phyloP scores from a whole-genome alignment of 805 yeast genomes.

The Ogataea parapolymorpha region DNA sequence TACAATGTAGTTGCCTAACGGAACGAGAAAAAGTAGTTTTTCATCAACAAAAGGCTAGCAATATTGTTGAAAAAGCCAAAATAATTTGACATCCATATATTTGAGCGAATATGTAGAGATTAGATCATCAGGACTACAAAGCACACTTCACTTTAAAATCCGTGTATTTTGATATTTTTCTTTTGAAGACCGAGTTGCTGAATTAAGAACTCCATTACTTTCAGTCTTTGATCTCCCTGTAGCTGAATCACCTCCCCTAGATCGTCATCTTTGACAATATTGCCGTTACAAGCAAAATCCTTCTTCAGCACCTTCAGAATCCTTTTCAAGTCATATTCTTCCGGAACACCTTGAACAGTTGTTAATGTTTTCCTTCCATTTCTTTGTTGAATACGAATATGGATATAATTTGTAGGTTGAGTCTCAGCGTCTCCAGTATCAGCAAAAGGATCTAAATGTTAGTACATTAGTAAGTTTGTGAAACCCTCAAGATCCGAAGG shows the following conservation, averaged over 20 bases:
- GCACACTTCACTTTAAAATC: constrained; percentile 53
- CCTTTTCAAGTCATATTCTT: constrained; percentile 90
- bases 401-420: constrained; percentile 92
- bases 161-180: constrained; percentile 97
- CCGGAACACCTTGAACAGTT: constrained; percentile 96
- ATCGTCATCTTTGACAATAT: constrained; percentile 93
- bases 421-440: constrained; percentile 99
- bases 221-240: constrained; percentile 98
- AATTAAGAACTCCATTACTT: constrained; percentile 89
- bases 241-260: constrained; percentile 95
- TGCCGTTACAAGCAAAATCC: constrained; percentile 98
- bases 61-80: too few species aligned
- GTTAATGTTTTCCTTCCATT: constrained; percentile 98
- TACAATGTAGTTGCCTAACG: too few species aligned
- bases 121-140: not conserved
- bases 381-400: constrained; percentile 98
- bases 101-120: not conserved
- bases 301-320: constrained; percentile 91
- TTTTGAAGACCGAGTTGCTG: constrained; percentile 84
- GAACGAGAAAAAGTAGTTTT: too few species aligned
- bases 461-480: not conserved
- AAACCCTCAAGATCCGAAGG: not conserved
- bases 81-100: too few species aligned
- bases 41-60: too few species aligned
- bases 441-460: constrained; percentile 84